These are phyloP conservation scores for Luzula sylvatica DNA, from an alignment of 176 grass and related monocot species.

Conservation along the genomic window DNA sequence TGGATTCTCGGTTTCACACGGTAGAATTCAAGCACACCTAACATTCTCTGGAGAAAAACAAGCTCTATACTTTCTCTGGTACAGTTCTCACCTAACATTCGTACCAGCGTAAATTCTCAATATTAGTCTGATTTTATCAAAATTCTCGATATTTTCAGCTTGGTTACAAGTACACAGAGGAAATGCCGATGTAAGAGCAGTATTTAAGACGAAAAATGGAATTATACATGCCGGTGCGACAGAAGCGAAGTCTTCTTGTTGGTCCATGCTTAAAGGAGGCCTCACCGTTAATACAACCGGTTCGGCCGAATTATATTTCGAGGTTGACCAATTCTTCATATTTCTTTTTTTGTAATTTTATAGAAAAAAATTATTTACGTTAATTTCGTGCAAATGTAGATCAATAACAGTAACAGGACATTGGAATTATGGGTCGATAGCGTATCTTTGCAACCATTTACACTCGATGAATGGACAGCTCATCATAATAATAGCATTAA, in stretches of 20 bases:
- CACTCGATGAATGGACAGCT: conserved; percentile 48
- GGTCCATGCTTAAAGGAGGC: conserved; percentile 87
- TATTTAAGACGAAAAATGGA: conserved; percentile 46
- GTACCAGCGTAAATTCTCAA: not conserved
- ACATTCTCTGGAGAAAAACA: conserved; percentile 60
- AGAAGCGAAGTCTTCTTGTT: conserved; percentile 55
- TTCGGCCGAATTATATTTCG: conserved; percentile 54
- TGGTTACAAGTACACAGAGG: conserved; percentile 57
- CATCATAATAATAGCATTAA: conserved; percentile 44
- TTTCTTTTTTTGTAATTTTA: too few species aligned
- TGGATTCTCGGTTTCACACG: conserved; percentile 26
- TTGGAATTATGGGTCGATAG: conserved; percentile 72
- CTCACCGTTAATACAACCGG: conserved; percentile 52
- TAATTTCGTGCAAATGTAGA: conserved; percentile 32
- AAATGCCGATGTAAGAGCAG: conserved; percentile 35
- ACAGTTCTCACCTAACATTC: not conserved
- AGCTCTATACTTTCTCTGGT: conserved; percentile 76
- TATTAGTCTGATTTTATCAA: not conserved
- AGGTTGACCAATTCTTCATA: conserved; percentile 30
- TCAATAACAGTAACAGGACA: conserved; percentile 31
- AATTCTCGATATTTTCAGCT: conserved; percentile 22
- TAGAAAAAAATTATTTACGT: not conserved
- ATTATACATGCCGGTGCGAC: conserved; percentile 47
- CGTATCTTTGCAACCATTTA: conserved; percentile 75
- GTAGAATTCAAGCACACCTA: conserved; percentile 38